Conservation (phyloP, 352 stramenopile species). For the Pythium apleroticum region DNA sequence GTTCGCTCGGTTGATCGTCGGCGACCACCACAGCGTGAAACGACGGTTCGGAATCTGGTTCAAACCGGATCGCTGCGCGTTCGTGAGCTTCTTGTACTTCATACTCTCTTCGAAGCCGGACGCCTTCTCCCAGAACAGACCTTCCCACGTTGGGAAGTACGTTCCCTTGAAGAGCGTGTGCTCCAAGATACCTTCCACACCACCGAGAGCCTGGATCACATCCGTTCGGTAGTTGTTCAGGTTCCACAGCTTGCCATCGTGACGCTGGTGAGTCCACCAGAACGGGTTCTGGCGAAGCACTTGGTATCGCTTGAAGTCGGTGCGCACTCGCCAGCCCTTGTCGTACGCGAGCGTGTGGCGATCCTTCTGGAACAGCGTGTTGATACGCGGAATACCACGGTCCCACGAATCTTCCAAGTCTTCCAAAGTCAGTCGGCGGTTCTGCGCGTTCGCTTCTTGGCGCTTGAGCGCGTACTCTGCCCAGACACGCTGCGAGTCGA, state of each 20-base stretch:
- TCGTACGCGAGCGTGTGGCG: slow-evolving; percentile 99
- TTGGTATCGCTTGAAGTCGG: slow-evolving; percentile 99
- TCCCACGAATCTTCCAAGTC: slow-evolving; percentile 99
- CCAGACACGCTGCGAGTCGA: slow-evolving; percentile 99
- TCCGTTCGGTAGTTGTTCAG: slow-evolving; percentile 99
- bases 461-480: slow-evolving; percentile 99
- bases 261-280: slow-evolving; percentile 98
- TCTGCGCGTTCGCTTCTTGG: slow-evolving; percentile 99
- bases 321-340: slow-evolving; percentile 98
- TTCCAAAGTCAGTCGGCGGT: slow-evolving; percentile 97
- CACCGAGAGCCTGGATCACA: slow-evolving; percentile 99
- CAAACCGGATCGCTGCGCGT: slow-evolving; percentile 98
- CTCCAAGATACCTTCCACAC: slow-evolving; percentile 99
- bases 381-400: slow-evolving; percentile 96
- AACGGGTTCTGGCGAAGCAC: slow-evolving; percentile 98
- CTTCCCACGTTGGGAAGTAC: slow-evolving; percentile 99
- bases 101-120: slow-evolving; percentile 94
- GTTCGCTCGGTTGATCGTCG: slow-evolving; percentile 99
- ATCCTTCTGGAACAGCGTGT: slow-evolving; percentile 97
- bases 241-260: slow-evolving; percentile 99
- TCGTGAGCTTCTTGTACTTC: slow-evolving; percentile 99
- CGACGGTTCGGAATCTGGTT: slow-evolving; percentile 99
- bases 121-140: slow-evolving; percentile 99
- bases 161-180: slow-evolving; percentile 99
- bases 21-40: slow-evolving; percentile 99